Base-by-base conservation (phyloP, 1,284 basidiomycete species). In the Cryptococcus depauperatus region DNA sequence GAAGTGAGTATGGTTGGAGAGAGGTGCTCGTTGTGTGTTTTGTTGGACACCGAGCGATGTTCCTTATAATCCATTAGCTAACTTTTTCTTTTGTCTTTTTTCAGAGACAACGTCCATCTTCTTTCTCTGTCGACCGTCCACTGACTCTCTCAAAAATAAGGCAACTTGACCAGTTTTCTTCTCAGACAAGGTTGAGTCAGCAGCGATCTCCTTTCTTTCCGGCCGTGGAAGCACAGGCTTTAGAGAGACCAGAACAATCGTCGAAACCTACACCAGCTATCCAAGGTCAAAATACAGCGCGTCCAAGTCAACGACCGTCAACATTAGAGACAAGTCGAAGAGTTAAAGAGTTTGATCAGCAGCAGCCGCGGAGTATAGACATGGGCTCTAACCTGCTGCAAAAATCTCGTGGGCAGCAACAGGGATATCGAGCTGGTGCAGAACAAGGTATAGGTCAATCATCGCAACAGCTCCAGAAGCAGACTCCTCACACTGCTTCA, bases 301-400 rank as follows among this genome's bases (percentile, higher is more conserved):
- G 27, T 19, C 39, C 39, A 18, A 16, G 26, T 29, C 23, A 30
- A 13, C 35, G 23, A 9, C 35, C 7, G 35, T 16, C 13, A 11
- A 13, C 29, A 5, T 16, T 30, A 16, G 3, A 11, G 29, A 5
- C 3, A 11, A 37, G 10, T 8, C 35, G 10, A 22, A 22, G 16
- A 14, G 35, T 22, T 14, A 14, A 2, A 35, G 13, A 18, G 35
- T 19, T 22, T 22, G 35, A 37, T 6, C 9, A 22, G 14, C 35
- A 37, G 50, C 66, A 40, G 58, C 68, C 44, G 48, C 70, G 45
- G 61, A 70, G 52, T 55, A 69, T 52, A 66, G 70, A 58, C 3
- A 55, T 55, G 32, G 27, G 46, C 35, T 22, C 39, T 27, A 35
- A 33, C 5, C 42, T 42, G 18, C 39, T 34, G 27, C 22, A n/a